Evolutionary conservation across 179 eudicot genomes (phyloP).

Genomic region (Gypsophila paniculata): DNA sequence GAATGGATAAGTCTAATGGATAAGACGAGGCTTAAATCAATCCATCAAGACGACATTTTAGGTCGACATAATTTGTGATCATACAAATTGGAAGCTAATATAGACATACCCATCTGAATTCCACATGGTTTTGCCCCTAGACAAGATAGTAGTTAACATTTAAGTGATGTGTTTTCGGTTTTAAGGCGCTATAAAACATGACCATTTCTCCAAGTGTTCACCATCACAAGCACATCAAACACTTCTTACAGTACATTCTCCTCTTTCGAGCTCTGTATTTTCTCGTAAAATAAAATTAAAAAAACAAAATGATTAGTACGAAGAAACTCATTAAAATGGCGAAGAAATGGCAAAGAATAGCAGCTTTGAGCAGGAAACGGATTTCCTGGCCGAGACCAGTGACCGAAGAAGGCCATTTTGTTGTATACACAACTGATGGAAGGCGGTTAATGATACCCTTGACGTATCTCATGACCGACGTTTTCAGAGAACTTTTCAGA

Average conservation of each 20-base stretch:
- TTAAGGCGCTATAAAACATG: neutral
- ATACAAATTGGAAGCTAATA: neutral
- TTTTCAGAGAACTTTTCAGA: conserved; percentile 37
- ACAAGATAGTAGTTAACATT: neutral
- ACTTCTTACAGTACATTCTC: neutral
- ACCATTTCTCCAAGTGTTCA: neutral
- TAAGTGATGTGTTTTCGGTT: neutral
- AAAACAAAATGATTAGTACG: conserved; percentile 9
- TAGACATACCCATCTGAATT: neutral
- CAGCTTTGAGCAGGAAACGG: conserved; percentile 8
- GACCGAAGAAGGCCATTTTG: conserved; percentile 8
- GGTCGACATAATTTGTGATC: conserved; percentile 4
- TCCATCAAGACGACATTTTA: neutral
- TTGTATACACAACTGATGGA: conserved; percentile 10
- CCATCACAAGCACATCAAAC: neutral
- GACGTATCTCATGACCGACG: conserved; percentile 1
- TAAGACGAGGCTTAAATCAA: neutral
- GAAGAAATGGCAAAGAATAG: conserved; percentile 12
- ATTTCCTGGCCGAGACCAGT: neutral
- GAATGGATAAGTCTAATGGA: neutral
- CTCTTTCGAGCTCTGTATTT: neutral
- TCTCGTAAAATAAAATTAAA: neutral
- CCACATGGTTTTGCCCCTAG: neutral
- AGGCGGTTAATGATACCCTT: conserved; percentile 5
- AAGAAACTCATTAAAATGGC: conserved; percentile 17